Base-by-base conservation (phyloP, 2,329 filamentous ascomycete species). In the Colletotrichum noveboracense region DNA sequence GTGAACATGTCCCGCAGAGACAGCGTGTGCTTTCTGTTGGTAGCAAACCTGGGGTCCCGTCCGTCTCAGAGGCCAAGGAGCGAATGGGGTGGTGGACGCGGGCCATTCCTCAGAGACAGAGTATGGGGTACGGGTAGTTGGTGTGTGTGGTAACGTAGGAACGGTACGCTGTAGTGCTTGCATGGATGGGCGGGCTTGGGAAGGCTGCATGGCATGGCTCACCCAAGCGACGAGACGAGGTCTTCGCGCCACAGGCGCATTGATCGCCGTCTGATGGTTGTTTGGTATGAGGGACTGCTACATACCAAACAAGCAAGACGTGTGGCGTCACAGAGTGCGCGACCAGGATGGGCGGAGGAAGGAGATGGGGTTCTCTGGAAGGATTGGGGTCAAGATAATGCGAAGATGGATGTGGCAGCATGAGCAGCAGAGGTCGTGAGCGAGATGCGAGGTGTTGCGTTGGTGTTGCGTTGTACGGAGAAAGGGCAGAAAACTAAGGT, bases 261-360 rank as follows among this genome's bases (percentile, higher is more conserved):
- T 75, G 69, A 43, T 72, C 55, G 62, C 30, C 13, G 55, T 60
- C 55, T 62, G 71, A 48, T 70, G n/a, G 67, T 32, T 48, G 68
- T 56, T 24, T 38, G 73, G 58, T 38, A 36, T 36, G 32, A 65
- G 56, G 21, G 43, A 36, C 66, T 72, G 34, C 36, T 75, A 43
- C 38, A 48, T 43, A 43, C n/a, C 13, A 34, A 58, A 58, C 52
- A 72, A 26, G 73, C 64, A 75, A 73, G 73, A 75, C 73, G 64
- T 64, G 73, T 69, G 73, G 73, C 70, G 58, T 74, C 70, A 43
- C 64, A 73, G 70, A 76, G 24, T 71, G 60, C 24, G 32, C 8
- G 32, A 16, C 60, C 43, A 58, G 73, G 71, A 26, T 74, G 26
- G 18, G 56, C 18, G 18, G 66, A 14, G 24, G 21, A 43, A 68